These are phyloP conservation scores for Fusarium albosuccineum DNA, from an alignment of 2,329 filamentous ascomycete genomes.

Conservation along the genomic window DNA sequence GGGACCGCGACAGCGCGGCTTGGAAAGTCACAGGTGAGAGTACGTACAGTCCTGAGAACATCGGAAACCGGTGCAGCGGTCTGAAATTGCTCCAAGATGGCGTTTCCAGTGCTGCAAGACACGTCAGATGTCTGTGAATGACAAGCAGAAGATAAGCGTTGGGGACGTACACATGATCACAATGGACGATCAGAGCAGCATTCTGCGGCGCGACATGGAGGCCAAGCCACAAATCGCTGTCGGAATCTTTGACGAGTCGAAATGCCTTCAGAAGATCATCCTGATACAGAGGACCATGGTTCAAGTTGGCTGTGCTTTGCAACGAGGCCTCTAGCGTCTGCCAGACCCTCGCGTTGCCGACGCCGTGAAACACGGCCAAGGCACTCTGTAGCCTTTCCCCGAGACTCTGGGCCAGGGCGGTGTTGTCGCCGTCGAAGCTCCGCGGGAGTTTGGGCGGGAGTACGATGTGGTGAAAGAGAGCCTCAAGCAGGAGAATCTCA, in stretches of 20 bases:
- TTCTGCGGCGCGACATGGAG: slow-evolving; percentile 48
- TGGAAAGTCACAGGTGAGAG: slow-evolving; percentile 73
- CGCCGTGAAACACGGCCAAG: not conserved
- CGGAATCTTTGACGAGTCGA: not conserved
- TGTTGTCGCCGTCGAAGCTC: slow-evolving; percentile 12
- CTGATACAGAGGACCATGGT: slow-evolving; percentile 5
- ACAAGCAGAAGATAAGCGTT: not conserved
- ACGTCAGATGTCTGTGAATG: not conserved
- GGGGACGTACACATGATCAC: slow-evolving; percentile 23
- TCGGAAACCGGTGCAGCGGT: slow-evolving; percentile 63
- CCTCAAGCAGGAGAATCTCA: slow-evolving; percentile 6
- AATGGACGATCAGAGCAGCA: slow-evolving; percentile 48
- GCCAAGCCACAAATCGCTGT: slow-evolving; percentile 20
- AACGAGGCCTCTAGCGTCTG: slow-evolving; percentile 14
- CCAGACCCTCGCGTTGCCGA: slow-evolving; percentile 1
- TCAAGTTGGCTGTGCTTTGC: not conserved
- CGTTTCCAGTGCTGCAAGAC: slow-evolving; percentile 25
- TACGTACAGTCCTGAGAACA: slow-evolving; percentile 64
- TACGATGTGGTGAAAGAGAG: slow-evolving; percentile 42
- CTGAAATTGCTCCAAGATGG: slow-evolving; percentile 70
- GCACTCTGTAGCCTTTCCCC: slow-evolving; percentile 22
- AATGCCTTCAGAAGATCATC: not conserved
- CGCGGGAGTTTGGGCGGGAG: slow-evolving; percentile 40
- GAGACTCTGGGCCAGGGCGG: slow-evolving; percentile 12
- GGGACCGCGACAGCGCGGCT: slow-evolving; percentile 63